These are phyloP conservation scores for Scortechinia acanthostroma DNA, from an alignment of 2,329 filamentous ascomycete species.

Conservation along the genomic window DNA sequence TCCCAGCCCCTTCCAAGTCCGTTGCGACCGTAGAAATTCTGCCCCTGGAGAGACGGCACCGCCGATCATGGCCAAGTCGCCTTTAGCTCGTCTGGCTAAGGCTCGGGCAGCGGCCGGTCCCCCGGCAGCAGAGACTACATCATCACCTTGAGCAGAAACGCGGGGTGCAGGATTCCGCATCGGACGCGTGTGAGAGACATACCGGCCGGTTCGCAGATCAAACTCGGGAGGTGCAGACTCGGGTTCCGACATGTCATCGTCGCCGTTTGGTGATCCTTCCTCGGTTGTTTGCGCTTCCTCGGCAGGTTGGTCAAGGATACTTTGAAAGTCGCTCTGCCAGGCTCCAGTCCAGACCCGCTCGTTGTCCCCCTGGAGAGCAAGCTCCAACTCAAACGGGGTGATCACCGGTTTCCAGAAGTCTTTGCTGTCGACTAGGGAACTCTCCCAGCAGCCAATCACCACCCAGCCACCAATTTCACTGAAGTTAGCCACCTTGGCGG, in stretches of 20 bases:
- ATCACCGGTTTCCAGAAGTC: slow-evolving; percentile 61
- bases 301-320: slow-evolving; percentile 30
- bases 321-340: slow-evolving; percentile 53
- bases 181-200: slow-evolving; percentile 45
- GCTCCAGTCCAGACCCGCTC: slow-evolving; percentile 54
- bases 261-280: slow-evolving; percentile 8
- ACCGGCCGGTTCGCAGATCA: slow-evolving; percentile 54
- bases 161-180: slow-evolving; percentile 22
- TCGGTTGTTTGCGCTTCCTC: slow-evolving; percentile 3
- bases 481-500: slow-evolving; percentile 94
- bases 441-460: slow-evolving; percentile 65
- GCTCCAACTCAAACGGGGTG: slow-evolving; percentile 56
- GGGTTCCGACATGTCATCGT: slow-evolving; percentile 19
- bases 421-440: slow-evolving; percentile 54
- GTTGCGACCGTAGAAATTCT: slow-evolving; percentile 46
- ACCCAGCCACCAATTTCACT: slow-evolving; percentile 61
- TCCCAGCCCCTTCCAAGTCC: slow-evolving; percentile 57
- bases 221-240: slow-evolving; percentile 41
- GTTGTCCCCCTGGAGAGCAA: slow-evolving; percentile 44
- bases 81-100: slow-evolving; percentile 42
- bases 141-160: background rate
- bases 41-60: slow-evolving; percentile 55
- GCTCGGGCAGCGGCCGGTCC: slow-evolving; percentile 15
- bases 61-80: slow-evolving; percentile 47
- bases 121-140: slow-evolving; percentile 5